Evolutionary conservation across 768 basidiomycete genomes (phyloP), one percentile per base, ranked within the genome.

Genomic region (Suillus ampliporus): DNA sequence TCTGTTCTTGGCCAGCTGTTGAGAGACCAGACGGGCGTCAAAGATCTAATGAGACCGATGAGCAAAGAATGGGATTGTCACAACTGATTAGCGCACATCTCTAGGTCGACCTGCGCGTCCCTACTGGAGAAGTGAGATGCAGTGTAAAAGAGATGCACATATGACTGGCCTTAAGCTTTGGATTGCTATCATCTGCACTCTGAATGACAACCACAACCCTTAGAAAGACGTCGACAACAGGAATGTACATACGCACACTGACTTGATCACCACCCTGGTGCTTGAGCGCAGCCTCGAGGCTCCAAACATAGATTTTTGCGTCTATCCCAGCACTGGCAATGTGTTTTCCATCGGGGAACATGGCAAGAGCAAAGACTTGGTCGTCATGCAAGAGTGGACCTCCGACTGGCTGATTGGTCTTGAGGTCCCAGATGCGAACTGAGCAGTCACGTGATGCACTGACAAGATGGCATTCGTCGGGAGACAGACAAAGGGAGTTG

Each of bases 241-340:
- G 9, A 11, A n/a, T n/a, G n/a, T 10, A 28, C 6, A 50, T 28
- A 15, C 26, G 8, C 26, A 50, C 28, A 31, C 41, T 1, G 6
- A 41, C 41, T 17, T 3, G 15, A 41, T 6, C 17, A 31, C 31
- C 31, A 31, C 4, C 44, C 11, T 13, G 44, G 0, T 21, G 44
- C 13, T 14, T 4, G 34, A 58, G 44, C 44, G 21, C 57, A 15
- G 21, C 40, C 75, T 86, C 86, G 8, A 81, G 84, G 67, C 94
- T 87, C 95, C 95, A 97, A 0, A 94, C 83, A 5, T 90, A 88
- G 1, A 96, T 76, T 41, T 83, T 79, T 63, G 86, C 82, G 72
- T 97, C 95, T 70, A 84, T 84, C 0, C 95, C 94, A 14, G 87
- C 94, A 68, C 90, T 94, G 3, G 89, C 92, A 7, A 97, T 81